Conservation (phyloP, 2,329 filamentous ascomycete genomes). For the Trichoderma citrinoviride region DNA sequence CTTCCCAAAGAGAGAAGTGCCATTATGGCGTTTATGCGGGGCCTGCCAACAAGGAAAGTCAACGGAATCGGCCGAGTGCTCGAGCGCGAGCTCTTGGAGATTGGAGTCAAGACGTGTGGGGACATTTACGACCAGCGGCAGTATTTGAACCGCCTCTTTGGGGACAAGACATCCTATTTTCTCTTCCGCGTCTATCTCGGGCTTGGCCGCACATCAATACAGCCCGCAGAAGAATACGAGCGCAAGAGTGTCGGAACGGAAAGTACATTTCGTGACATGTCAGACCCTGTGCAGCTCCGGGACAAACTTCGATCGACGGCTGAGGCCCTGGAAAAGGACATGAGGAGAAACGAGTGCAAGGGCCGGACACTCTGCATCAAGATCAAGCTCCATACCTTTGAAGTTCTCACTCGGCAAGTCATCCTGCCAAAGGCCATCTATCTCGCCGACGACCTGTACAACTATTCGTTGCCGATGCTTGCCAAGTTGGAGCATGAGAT, state of each 20-base stretch:
- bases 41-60: conserved; percentile 82
- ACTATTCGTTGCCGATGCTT: conserved; percentile 77
- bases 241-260: conserved; percentile 94
- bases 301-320: conserved; percentile 79
- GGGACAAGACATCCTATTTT: conserved; percentile 87
- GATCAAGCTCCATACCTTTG: conserved; percentile 90
- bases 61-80: conserved; percentile 94
- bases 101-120: conserved; percentile 84
- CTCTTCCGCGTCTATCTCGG: conserved; percentile 81
- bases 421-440: conserved; percentile 70
- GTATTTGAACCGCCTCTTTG: conserved; percentile 74
- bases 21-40: conserved; percentile 83
- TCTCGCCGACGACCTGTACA: conserved; percentile 78
- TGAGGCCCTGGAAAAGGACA: conserved; percentile 81
- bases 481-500: conserved; percentile 80
- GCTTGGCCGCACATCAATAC: conserved; percentile 77
- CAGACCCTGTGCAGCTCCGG: conserved; percentile 63
- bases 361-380: conserved; percentile 90
- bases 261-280: conserved; percentile 82
- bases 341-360: conserved; percentile 76
- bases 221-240: conserved; percentile 85
- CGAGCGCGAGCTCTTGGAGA: conserved; percentile 82
- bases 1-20: conserved; percentile 68
- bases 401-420: conserved; percentile 81
- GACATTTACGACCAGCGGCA: conserved; percentile 79